phyloP scores from a whole-genome alignment of 164 flowering plant species.

The Litsea cubeba region DNA sequence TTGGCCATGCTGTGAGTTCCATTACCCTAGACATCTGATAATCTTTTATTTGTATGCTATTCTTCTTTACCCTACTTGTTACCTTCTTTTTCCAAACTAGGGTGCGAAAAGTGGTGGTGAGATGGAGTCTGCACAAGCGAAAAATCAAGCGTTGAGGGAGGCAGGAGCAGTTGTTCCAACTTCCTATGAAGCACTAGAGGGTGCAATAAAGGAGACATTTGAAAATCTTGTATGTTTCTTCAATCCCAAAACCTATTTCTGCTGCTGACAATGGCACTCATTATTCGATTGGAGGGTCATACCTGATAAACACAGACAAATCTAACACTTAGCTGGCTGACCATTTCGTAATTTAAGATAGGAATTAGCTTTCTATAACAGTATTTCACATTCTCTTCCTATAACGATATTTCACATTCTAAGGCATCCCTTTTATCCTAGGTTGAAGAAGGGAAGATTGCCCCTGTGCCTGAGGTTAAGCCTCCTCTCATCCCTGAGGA shows the following conservation, averaged over 20 bases:
- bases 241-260: background rate
- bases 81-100: slow-evolving; percentile 24
- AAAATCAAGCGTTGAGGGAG: slow-evolving; percentile 87
- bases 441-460: slow-evolving; percentile 76
- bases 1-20: slow-evolving; percentile 95
- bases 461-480: slow-evolving; percentile 72
- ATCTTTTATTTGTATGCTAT: background rate
- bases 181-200: slow-evolving; percentile 89
- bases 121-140: slow-evolving; percentile 98
- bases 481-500: slow-evolving; percentile 99
- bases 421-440: slow-evolving; percentile 9
- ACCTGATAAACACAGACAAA: background rate
- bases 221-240: slow-evolving; percentile 60
- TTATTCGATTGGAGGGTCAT: background rate
- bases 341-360: background rate
- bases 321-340: background rate
- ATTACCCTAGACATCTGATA: background rate
- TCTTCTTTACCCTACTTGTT: background rate
- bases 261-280: background rate
- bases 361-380: background rate
- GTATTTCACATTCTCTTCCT: background rate
- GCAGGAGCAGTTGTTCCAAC: slow-evolving; percentile 98
- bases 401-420: background rate
- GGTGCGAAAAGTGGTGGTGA: slow-evolving; percentile 99
- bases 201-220: slow-evolving; percentile 85